These are phyloP conservation scores for Nigrospora osmanthi DNA, from an alignment of 2,329 filamentous ascomycete genomes.

Conservation along the genomic window DNA sequence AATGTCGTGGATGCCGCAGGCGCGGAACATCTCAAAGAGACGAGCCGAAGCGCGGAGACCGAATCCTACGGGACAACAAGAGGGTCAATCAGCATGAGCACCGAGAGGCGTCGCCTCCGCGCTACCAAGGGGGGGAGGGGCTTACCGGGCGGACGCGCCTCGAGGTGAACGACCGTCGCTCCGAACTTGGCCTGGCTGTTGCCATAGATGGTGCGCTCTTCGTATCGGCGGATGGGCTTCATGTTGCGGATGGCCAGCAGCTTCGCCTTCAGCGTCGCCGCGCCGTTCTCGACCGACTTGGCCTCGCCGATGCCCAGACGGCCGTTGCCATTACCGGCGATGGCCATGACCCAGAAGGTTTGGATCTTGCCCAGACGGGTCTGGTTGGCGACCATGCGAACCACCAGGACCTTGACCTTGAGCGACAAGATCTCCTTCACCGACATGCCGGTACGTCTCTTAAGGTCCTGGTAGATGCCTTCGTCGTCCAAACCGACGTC, in stretches of 20 bases:
- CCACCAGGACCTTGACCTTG: conserved; percentile 64
- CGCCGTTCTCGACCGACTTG: conserved; percentile 68
- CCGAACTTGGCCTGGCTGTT: conserved; percentile 77
- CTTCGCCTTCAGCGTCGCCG: conserved; percentile 64
- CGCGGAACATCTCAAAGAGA: conserved; percentile 90
- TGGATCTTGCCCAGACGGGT: conserved; percentile 92
- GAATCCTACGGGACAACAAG: conserved; percentile 55
- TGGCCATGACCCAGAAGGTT: conserved; percentile 65
- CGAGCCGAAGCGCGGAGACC: conserved; percentile 85
- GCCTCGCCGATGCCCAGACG: conserved; percentile 83
- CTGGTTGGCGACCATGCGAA: conserved; percentile 76
- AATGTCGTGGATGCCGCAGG: conserved; percentile 80
- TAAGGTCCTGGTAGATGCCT: conserved; percentile 42
- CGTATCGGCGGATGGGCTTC: conserved; percentile 85
- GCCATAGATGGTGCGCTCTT: conserved; percentile 86
- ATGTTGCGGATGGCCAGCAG: conserved; percentile 85
- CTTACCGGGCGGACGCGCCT: conserved; percentile 79
- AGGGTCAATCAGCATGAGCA: not conserved
- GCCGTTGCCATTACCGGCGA: conserved; percentile 83
- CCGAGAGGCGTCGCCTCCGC: not conserved
- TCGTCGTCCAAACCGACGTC: conserved; percentile 43
- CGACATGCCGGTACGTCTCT: conserved; percentile 46
- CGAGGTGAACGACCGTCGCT: conserved; percentile 77
- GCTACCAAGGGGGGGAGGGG: not conserved
- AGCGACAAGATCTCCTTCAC: conserved; percentile 46